Evolutionary conservation across 495 filamentous ascomycete genomes (phyloP).

Genomic region (Ascodesmis nigricans): DNA sequence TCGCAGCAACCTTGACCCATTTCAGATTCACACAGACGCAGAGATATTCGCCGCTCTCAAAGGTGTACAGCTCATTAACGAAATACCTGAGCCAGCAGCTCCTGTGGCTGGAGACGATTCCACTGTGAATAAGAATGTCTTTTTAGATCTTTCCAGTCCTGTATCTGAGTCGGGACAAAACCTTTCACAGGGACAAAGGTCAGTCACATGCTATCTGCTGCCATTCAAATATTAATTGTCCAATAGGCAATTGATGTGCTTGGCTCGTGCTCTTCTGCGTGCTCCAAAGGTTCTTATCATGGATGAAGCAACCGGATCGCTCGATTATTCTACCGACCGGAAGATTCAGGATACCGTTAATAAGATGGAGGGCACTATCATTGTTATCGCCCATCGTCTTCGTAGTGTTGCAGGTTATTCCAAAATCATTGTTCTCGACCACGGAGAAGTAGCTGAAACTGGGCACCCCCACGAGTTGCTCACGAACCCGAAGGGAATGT

Average conservation of each 20-base stretch:
- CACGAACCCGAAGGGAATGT: constrained; percentile 41
- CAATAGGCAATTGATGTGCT: constrained; percentile 65
- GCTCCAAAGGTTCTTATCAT: constrained; percentile 81
- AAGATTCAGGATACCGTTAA: constrained; percentile 94
- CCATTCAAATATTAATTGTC: constrained; percentile 2
- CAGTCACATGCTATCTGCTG: neutral
- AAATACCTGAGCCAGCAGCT: constrained; percentile 27
- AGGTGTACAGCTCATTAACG: constrained; percentile 70
- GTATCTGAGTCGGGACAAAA: constrained; percentile 88
- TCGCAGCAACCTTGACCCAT: constrained; percentile 86
- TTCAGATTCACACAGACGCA: constrained; percentile 72
- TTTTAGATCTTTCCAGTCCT: constrained; percentile 63
- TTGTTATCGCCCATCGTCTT: constrained; percentile 93
- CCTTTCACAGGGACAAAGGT: constrained; percentile 73
- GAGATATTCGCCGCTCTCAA: constrained; percentile 73
- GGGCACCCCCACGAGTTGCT: constrained; percentile 69
- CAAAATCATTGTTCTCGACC: constrained; percentile 91
- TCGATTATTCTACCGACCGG: constrained; percentile 86
- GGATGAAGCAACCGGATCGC: constrained; percentile 97
- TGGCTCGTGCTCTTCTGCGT: constrained; percentile 85
- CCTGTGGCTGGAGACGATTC: constrained; percentile 16
- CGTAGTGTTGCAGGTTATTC: constrained; percentile 96
- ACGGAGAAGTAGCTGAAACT: constrained; percentile 69
- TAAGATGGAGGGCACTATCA: constrained; percentile 76
- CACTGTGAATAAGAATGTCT: constrained; percentile 71